These are phyloP conservation scores for Tolypocladium tropicale DNA, from an alignment of 2,329 filamentous ascomycete genomes.

Conservation along the genomic window DNA sequence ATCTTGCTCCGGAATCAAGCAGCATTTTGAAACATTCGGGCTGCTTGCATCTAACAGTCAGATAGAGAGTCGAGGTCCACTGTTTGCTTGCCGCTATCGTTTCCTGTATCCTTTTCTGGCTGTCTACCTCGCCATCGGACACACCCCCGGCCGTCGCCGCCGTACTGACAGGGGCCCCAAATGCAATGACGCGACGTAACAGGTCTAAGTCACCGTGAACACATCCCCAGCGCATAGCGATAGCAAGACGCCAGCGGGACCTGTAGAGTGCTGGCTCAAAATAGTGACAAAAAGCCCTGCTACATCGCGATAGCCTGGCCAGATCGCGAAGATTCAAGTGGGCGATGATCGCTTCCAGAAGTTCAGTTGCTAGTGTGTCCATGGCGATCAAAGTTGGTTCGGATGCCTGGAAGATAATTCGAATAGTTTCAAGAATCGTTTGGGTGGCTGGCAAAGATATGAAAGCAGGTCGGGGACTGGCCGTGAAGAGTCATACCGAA, in stretches of 20 bases:
- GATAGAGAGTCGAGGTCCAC: not conserved
- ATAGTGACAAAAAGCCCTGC: not conserved
- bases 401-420: too few relatives aligned
- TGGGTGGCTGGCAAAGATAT: too few relatives aligned
- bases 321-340: not conserved
- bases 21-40: not conserved
- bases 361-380: not conserved
- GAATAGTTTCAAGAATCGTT: too few relatives aligned
- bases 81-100: too few relatives aligned
- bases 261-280: not conserved
- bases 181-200: not conserved
- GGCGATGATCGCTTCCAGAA: not conserved
- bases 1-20: not conserved
- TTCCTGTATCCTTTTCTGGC: too few relatives aligned
- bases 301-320: not conserved
- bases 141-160: not conserved
- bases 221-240: not conserved
- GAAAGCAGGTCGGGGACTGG: too few relatives aligned
- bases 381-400: not conserved
- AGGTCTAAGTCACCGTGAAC: not conserved
- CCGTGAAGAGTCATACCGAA: too few relatives aligned
- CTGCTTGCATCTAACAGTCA: not conserved
- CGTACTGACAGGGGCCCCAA: not conserved
- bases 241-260: not conserved
- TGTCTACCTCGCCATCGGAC: too few relatives aligned